Evolutionary conservation across 352 stramenopile genomes (phyloP).

Genomic region (Aphanomyces euteiches): DNA sequence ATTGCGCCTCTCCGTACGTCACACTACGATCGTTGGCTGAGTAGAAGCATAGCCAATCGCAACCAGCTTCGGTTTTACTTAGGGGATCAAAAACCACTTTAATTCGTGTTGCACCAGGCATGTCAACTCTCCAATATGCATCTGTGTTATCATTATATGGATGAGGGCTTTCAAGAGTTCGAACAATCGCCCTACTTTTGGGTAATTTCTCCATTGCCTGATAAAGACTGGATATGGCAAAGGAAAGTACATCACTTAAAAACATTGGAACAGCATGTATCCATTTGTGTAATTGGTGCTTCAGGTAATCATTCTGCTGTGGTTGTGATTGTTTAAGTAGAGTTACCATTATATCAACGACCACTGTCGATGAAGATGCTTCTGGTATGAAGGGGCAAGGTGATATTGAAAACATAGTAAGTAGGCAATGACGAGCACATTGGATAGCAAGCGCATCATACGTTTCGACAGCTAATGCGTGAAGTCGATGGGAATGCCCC

Average conservation of each 20-base stretch:
- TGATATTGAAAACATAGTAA: slow-evolving; percentile 37
- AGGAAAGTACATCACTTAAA: not conserved
- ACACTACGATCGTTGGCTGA: slow-evolving; percentile 49
- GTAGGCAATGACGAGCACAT: slow-evolving; percentile 44
- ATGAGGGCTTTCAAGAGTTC: slow-evolving; percentile 62
- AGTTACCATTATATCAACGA: slow-evolving; percentile 48
- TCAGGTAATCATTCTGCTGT: not conserved
- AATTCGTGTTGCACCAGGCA: slow-evolving; percentile 64
- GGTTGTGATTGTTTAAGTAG: slow-evolving; percentile 33
- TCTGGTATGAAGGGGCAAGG: not conserved
- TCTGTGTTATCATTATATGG: slow-evolving; percentile 68
- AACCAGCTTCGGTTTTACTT: slow-evolving; percentile 62
- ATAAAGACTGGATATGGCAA: slow-evolving; percentile 42
- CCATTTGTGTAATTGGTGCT: not conserved
- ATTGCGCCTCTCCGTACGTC: slow-evolving; percentile 51
- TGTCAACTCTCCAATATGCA: slow-evolving; percentile 60
- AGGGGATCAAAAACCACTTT: slow-evolving; percentile 64
- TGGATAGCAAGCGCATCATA: slow-evolving; percentile 61
- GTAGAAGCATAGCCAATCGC: slow-evolving; percentile 71
- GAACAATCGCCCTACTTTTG: slow-evolving; percentile 42
- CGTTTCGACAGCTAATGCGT: slow-evolving; percentile 59
- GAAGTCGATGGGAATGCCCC: slow-evolving; percentile 51
- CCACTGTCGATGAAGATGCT: slow-evolving; percentile 31
- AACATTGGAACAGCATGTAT: not conserved
- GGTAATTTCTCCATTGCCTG: slow-evolving; percentile 34